Percentiles rank a stretch among this genome's conserved stretches.
Conservation (phyloP, 176 grass and related monocot species). For the Avena eriantha region DNA sequence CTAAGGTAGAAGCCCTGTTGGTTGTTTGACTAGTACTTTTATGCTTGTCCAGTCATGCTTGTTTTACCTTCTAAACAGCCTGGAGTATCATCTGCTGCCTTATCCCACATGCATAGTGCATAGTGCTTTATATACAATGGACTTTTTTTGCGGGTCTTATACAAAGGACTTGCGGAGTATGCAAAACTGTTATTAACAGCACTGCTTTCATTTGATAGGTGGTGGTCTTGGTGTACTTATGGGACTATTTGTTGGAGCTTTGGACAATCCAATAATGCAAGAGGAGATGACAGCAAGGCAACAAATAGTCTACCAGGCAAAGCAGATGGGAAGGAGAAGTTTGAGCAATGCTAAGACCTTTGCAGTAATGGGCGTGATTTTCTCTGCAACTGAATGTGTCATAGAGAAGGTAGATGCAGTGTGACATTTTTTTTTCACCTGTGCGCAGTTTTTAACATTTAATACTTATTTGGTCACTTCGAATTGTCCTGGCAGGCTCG, state of each 20-base stretch:
- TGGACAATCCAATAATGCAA: slow-evolving; percentile 81
- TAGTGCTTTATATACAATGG: neutral
- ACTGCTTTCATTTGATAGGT: slow-evolving; percentile 56
- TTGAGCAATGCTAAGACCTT: slow-evolving; percentile 83
- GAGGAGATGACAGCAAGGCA: slow-evolving; percentile 84
- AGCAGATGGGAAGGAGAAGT: slow-evolving; percentile 95
- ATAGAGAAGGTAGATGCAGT: slow-evolving; percentile 70
- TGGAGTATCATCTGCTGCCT: slow-evolving; percentile 1
- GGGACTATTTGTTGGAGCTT: slow-evolving; percentile 89
- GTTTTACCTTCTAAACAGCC: slow-evolving; percentile 20
- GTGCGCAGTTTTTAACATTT: slow-evolving; percentile 4
- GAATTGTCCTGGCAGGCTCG: slow-evolving; percentile 61
- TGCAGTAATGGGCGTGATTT: slow-evolving; percentile 90
- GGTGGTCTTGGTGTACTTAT: slow-evolving; percentile 88
- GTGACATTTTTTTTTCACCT: neutral
- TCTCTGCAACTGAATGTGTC: slow-evolving; percentile 91
- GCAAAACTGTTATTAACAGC: slow-evolving; percentile 36
- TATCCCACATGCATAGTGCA: neutral
- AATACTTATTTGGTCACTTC: slow-evolving; percentile 17
- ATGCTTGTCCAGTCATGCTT: slow-evolving; percentile 21
- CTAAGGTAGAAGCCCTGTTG: neutral
- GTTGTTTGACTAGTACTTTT: neutral
- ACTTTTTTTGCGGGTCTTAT: neutral
- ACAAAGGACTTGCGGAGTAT: neutral
- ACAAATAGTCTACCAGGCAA: slow-evolving; percentile 80